Percentiles rank a stretch among this genome's conserved stretches.
phyloP scores from a whole-genome alignment of 129 eudicot species.

The Escallonia rubra region DNA sequence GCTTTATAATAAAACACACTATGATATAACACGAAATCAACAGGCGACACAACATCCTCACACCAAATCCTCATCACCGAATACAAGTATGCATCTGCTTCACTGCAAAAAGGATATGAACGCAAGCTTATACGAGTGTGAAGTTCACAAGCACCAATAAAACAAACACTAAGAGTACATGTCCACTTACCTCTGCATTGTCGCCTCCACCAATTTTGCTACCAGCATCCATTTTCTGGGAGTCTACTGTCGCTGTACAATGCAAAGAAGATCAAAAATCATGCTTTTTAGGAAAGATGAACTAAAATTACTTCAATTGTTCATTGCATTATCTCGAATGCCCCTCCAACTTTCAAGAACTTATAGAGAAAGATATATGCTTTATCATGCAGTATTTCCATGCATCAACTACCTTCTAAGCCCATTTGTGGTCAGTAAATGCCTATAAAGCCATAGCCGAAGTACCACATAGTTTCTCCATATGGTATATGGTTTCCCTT shows the following conservation, averaged over 20 bases:
- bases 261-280: not conserved
- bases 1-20: not conserved
- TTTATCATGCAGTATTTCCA: too few relatives aligned
- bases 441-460: too few relatives aligned
- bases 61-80: slow-evolving; percentile 1
- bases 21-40: not conserved
- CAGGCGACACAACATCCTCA: slow-evolving; percentile 3
- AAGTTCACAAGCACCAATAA: not conserved
- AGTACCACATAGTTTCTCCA: too few relatives aligned
- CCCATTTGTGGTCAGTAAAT: too few relatives aligned
- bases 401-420: too few relatives aligned
- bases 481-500: too few relatives aligned
- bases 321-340: too few relatives aligned
- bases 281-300: not conserved
- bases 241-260: slow-evolving; percentile 11
- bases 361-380: not conserved
- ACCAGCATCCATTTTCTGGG: slow-evolving; percentile 8
- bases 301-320: too few relatives aligned
- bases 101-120: slow-evolving; percentile 22
- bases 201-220: slow-evolving; percentile 7
- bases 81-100: slow-evolving; percentile 12
- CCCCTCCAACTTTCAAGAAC: not conserved
- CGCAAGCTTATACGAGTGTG: not conserved
- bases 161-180: not conserved
- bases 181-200: slow-evolving; percentile 5